Conservation (phyloP, 2,329 filamentous ascomycete genomes). For the Arthrobotrys conoides region DNA sequence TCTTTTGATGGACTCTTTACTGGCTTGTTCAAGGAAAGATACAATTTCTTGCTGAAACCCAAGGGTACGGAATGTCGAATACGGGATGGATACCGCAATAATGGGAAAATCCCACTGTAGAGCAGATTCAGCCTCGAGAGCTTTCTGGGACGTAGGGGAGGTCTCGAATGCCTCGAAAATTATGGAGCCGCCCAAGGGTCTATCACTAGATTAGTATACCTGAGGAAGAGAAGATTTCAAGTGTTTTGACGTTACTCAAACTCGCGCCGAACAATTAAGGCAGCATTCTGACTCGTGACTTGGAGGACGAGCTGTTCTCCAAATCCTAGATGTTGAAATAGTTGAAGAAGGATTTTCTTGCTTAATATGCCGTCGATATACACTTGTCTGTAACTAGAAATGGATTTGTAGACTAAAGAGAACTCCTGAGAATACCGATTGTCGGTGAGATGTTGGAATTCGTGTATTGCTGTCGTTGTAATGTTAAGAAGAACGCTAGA, state of each 20-base stretch:
- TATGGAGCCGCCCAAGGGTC: slow-evolving; percentile 63
- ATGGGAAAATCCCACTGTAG: slow-evolving; percentile 76
- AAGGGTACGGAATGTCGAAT: slow-evolving; percentile 66
- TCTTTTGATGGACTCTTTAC: slow-evolving; percentile 70
- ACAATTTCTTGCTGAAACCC: slow-evolving; percentile 71
- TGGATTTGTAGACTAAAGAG: slow-evolving; percentile 53
- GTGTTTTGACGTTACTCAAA: slow-evolving; percentile 64
- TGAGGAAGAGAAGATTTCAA: background rate
- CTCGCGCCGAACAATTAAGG: slow-evolving; percentile 67
- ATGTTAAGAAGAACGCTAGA: slow-evolving; percentile 64
- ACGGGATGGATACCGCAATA: slow-evolving; percentile 70
- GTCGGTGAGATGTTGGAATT: slow-evolving; percentile 55
- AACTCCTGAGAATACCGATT: slow-evolving; percentile 60
- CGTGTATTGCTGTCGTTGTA: slow-evolving; percentile 62
- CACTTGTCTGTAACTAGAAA: slow-evolving; percentile 56
- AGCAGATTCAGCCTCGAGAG: slow-evolving; percentile 71
- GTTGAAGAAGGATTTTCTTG: slow-evolving; percentile 63
- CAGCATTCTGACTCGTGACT: slow-evolving; percentile 70
- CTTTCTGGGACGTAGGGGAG: slow-evolving; percentile 71
- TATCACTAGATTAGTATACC: slow-evolving; percentile 48
- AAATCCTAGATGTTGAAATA: slow-evolving; percentile 64
- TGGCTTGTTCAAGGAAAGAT: slow-evolving; percentile 73
- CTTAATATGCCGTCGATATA: slow-evolving; percentile 62
- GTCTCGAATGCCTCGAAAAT: slow-evolving; percentile 76
- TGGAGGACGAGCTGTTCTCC: slow-evolving; percentile 68